phyloP scores from a whole-genome alignment of 2,329 filamentous ascomycete genomes.

The Fusarium pseudoanthophilum region DNA sequence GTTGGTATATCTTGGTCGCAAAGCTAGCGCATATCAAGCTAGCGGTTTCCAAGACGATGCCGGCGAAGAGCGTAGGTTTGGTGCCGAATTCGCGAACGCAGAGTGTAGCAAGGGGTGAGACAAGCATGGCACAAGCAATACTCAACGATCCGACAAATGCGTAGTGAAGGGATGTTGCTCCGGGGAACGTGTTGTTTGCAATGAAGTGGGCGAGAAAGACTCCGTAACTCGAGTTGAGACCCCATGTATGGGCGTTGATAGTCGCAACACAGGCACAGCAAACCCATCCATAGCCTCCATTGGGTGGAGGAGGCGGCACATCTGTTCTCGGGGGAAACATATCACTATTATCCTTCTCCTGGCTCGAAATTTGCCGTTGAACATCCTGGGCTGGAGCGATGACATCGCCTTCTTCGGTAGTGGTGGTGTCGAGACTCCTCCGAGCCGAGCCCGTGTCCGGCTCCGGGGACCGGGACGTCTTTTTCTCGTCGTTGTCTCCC shows the following conservation, averaged over 20 bases:
- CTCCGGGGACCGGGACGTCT: constrained; percentile 7
- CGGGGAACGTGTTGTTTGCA: constrained; percentile 68
- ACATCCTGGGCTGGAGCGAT: constrained; percentile 28
- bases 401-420: constrained; percentile 37
- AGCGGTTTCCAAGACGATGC: constrained; percentile 70
- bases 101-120: constrained; percentile 75
- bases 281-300: constrained; percentile 69
- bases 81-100: constrained; percentile 72
- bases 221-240: constrained; percentile 66
- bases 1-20: constrained; percentile 75
- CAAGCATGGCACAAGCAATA: constrained; percentile 63
- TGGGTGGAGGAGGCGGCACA: constrained; percentile 55
- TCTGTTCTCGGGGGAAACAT: constrained; percentile 23
- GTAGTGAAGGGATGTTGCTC: constrained; percentile 72
- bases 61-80: constrained; percentile 70
- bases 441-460: constrained; percentile 13
- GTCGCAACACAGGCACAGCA: constrained; percentile 53
- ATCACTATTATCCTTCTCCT: constrained; percentile 22
- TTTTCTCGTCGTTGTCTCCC: constrained; percentile 37
- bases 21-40: constrained; percentile 79
- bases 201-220: constrained; percentile 69
- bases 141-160: constrained; percentile 74
- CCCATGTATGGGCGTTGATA: constrained; percentile 79
- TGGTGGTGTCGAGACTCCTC: constrained; percentile 34
- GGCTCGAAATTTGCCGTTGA: constrained; percentile 3